Conservation (phyloP, 768 basidiomycete species). For the Suillus tomentosus region DNA sequence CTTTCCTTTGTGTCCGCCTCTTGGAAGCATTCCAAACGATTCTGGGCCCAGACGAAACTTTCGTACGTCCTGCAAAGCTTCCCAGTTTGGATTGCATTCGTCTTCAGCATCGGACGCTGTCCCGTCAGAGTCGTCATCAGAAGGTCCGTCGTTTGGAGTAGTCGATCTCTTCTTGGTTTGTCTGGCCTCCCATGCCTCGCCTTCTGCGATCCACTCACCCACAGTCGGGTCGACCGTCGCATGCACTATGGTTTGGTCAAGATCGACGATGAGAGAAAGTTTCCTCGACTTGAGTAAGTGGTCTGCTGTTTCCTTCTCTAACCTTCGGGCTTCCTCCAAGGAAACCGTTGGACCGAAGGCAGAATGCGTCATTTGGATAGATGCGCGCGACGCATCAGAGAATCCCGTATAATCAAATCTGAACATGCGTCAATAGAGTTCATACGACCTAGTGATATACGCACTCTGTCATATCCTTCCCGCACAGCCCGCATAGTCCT, state of each 20-base stretch:
- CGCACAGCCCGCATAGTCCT: slow-evolving; percentile 92
- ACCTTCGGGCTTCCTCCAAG: slow-evolving; percentile 85
- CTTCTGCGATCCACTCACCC: slow-evolving; percentile 93
- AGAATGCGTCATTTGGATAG: slow-evolving; percentile 93
- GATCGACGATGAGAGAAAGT: slow-evolving; percentile 94
- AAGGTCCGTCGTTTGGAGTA: slow-evolving; percentile 30
- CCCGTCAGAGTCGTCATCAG: slow-evolving; percentile 42
- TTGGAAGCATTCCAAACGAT: slow-evolving; percentile 50
- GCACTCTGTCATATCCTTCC: slow-evolving; percentile 92
- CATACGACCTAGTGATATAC: slow-evolving; percentile 29
- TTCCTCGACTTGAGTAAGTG: slow-evolving; percentile 75
- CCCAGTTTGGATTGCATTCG: slow-evolving; percentile 90
- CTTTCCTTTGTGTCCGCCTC: slow-evolving; percentile 44
- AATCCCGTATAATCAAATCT: slow-evolving; percentile 87
- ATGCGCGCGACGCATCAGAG: slow-evolving; percentile 83
- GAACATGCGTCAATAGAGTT: slow-evolving; percentile 19
- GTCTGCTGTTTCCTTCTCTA: slow-evolving; percentile 81
- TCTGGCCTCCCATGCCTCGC: slow-evolving; percentile 74
- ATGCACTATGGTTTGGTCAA: slow-evolving; percentile 98
- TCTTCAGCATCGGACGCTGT: slow-evolving; percentile 45
- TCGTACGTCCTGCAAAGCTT: slow-evolving; percentile 86
- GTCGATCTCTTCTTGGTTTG: slow-evolving; percentile 46
- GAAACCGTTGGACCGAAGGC: slow-evolving; percentile 91
- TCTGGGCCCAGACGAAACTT: slow-evolving; percentile 90
- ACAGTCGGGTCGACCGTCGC: slow-evolving; percentile 99